Conservation (phyloP, 148 eudicot species). For the Fagopyrum homotropicum region DNA sequence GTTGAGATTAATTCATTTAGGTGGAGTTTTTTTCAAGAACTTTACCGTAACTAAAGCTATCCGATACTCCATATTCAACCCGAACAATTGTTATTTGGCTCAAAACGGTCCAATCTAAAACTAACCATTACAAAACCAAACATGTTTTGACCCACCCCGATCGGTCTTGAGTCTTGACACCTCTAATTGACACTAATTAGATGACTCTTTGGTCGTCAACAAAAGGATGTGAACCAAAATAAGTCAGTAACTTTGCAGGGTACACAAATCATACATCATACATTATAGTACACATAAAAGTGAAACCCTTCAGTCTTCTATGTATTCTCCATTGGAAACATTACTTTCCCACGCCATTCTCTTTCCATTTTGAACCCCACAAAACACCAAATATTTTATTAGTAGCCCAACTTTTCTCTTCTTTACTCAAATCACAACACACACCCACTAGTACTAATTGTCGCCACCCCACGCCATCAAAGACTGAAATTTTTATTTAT, state of each 20-base stretch:
- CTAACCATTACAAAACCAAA: no score
- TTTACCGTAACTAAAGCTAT: no score
- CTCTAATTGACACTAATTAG: not conserved
- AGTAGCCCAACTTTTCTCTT: not conserved
- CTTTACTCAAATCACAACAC: not conserved
- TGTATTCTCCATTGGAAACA: slow-evolving; percentile 85
- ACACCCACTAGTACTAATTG: not conserved
- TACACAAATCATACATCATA: slow-evolving; percentile 6
- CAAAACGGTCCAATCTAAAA: no score
- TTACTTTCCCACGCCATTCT: slow-evolving; percentile 32
- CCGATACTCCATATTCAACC: no score
- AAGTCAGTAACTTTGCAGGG: not conserved
- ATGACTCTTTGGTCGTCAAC: not conserved
- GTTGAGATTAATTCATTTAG: no score
- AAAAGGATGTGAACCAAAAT: slow-evolving; percentile 1
- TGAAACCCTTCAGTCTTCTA: slow-evolving; percentile 33
- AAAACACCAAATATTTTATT: not conserved
- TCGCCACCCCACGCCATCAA: slow-evolving; percentile 10
- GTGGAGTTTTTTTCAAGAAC: no score
- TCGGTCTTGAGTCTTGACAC: not conserved
- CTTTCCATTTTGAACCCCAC: not conserved
- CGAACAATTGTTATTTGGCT: no score
- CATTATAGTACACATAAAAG: slow-evolving; percentile 4
- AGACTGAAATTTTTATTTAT: not conserved
- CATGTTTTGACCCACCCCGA: no score